phyloP scores from a whole-genome alignment of 371 early-diverging fungal genomes.

The Gilbertella persicaria region DNA sequence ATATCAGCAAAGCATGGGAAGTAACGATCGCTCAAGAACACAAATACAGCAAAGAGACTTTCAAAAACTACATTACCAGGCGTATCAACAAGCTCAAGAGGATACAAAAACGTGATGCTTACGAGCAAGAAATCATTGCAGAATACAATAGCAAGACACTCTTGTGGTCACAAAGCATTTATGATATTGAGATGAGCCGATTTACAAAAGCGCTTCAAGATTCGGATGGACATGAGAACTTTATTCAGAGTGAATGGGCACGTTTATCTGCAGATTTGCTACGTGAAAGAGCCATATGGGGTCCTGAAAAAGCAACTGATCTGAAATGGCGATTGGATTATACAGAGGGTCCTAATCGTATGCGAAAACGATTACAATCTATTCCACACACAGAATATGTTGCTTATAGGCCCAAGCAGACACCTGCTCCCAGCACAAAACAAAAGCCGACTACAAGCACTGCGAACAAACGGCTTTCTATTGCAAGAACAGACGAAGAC shows the following conservation, averaged over 20 bases:
- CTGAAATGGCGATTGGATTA: conserved; percentile 74
- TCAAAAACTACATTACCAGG: conserved; percentile 47
- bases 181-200: conserved; percentile 61
- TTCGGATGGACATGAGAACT: conserved; percentile 60
- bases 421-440: conserved; percentile 6
- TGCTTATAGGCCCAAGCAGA: conserved; percentile 57
- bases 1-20: conserved; percentile 67
- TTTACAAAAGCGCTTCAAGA: conserved; percentile 67
- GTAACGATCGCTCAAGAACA: conserved; percentile 52
- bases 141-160: conserved; percentile 60
- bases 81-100: conserved; percentile 61
- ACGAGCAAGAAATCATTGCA: conserved; percentile 54
- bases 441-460: conserved; percentile 1
- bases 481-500: conserved; percentile 3
- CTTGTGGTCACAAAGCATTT: conserved; percentile 62
- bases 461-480: neutral
- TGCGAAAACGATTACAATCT: conserved; percentile 57
- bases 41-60: conserved; percentile 56
- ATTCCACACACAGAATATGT: conserved; percentile 27
- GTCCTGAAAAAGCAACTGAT: conserved; percentile 30
- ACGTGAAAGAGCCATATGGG: conserved; percentile 72
- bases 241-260: conserved; percentile 70
- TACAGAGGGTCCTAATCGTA: conserved; percentile 68
- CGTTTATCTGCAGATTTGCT: conserved; percentile 52
- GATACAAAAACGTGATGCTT: conserved; percentile 46